Conservation (phyloP, 139 green algal genomes). For the Mesotaenium endlicherianum region DNA sequence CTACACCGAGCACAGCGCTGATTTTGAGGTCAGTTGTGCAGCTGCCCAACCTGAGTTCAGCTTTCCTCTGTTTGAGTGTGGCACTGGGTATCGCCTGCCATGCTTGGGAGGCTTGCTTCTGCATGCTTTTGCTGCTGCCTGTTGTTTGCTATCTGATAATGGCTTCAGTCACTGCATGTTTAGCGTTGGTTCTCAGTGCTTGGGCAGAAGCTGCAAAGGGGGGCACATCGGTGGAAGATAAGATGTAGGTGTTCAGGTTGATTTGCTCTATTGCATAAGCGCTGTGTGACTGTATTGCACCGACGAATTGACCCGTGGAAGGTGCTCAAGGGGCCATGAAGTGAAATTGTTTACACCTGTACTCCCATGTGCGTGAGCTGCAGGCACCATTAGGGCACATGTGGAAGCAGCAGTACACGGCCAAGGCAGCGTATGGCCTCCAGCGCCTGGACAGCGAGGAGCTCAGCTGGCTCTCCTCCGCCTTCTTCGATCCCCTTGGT, state of each 20-base stretch:
- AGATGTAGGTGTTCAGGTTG: background rate
- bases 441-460: background rate
- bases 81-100: background rate
- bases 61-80: background rate
- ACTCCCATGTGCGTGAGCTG: background rate
- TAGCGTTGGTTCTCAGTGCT: background rate
- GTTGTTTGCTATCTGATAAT: background rate
- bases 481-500: slow-evolving; percentile 10
- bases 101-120: background rate
- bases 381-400: background rate
- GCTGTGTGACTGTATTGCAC: background rate
- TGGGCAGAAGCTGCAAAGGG: background rate
- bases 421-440: background rate
- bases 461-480: background rate
- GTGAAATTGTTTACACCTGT: background rate
- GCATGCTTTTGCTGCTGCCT: background rate
- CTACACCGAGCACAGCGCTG: background rate
- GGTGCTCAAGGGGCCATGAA: background rate
- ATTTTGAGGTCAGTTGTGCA: background rate
- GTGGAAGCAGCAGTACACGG: background rate
- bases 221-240: no score
- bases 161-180: background rate
- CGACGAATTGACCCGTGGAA: background rate
- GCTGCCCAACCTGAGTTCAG: background rate
- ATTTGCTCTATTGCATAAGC: background rate